These are phyloP conservation scores for Singerocomus inundabilis DNA, from an alignment of 1,284 basidiomycete genomes.

Conservation along the genomic window DNA sequence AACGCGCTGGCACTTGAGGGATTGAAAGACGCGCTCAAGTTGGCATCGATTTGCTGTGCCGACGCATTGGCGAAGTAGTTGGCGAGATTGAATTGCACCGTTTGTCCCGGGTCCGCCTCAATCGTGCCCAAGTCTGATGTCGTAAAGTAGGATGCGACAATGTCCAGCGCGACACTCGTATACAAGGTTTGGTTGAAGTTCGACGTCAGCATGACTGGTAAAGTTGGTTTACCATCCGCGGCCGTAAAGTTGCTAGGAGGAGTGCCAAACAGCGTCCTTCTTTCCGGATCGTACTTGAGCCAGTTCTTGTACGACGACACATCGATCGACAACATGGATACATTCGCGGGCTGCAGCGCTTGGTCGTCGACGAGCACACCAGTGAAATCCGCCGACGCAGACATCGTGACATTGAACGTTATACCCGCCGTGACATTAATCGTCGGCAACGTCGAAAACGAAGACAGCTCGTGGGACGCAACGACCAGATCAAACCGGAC, in stretches of 20 bases:
- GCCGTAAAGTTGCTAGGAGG: constrained; percentile 43
- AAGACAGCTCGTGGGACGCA: constrained; percentile 63
- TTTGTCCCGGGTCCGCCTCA: constrained; percentile 44
- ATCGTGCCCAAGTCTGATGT: constrained; percentile 55
- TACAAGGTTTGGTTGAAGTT: constrained; percentile 65
- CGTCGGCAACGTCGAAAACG: constrained; percentile 47
- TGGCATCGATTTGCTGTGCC: constrained; percentile 40
- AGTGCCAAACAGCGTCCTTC: constrained; percentile 60
- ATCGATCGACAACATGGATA: constrained; percentile 54
- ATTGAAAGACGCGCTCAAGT: constrained; percentile 51
- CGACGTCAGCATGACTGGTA: constrained; percentile 65
- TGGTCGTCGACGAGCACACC: constrained; percentile 62
- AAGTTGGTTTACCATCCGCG: constrained; percentile 32
- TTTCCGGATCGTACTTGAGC: constrained; percentile 61
- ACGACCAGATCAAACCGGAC: constrained; percentile 58
- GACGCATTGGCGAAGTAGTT: constrained; percentile 50
- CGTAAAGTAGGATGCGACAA: constrained; percentile 72
- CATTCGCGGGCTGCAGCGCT: constrained; percentile 51
- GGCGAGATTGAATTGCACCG: constrained; percentile 48
- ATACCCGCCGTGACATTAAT: constrained; percentile 63
- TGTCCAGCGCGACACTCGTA: constrained; percentile 58
- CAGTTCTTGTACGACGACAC: constrained; percentile 55
- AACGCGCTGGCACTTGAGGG: constrained; percentile 47
- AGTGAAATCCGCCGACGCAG: constrained; percentile 56
- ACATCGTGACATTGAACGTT: constrained; percentile 57